These are phyloP conservation scores for Phytophthora syringae DNA, from an alignment of 352 stramenopile species.

Conservation along the genomic window DNA sequence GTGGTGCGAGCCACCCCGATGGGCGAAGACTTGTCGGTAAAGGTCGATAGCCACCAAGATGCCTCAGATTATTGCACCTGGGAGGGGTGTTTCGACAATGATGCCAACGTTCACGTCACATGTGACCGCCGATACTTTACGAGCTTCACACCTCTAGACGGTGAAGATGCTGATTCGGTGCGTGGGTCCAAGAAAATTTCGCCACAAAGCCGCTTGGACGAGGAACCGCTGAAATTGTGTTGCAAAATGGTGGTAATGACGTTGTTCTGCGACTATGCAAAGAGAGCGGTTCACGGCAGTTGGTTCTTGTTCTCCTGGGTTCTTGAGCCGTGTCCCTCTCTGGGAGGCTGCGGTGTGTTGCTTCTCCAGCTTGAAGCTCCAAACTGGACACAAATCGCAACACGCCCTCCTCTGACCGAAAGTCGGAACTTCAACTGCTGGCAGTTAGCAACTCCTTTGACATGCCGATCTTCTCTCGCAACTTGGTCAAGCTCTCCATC, in stretches of 20 bases:
- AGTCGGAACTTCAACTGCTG: not conserved
- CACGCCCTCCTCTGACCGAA: not conserved
- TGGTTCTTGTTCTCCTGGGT: too few species aligned
- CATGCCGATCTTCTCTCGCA: not conserved
- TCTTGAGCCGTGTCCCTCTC: too few species aligned
- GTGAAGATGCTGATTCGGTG: not conserved
- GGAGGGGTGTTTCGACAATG: conserved; percentile 14
- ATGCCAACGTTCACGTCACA: conserved; percentile 4
- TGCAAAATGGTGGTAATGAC: not conserved
- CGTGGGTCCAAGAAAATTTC: conserved; percentile 12
- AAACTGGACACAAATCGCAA: too few species aligned
- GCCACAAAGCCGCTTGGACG: not conserved
- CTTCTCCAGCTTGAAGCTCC: too few species aligned
- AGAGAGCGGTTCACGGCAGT: too few species aligned
- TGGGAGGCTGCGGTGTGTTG: too few species aligned
- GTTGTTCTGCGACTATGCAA: not conserved
- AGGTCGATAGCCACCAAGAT: not conserved
- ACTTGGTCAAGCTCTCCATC: not conserved
- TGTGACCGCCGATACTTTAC: conserved; percentile 10
- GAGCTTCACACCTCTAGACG: not conserved
- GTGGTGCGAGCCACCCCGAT: not conserved
- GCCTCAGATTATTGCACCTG: not conserved
- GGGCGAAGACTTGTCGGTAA: not conserved
- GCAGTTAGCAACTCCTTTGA: not conserved
- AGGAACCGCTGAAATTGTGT: not conserved